Evolutionary conservation across 2,329 filamentous ascomycete species (phyloP), one percentile per base, ranked within the genome.

Genomic region (Penicillium janthinellum): DNA sequence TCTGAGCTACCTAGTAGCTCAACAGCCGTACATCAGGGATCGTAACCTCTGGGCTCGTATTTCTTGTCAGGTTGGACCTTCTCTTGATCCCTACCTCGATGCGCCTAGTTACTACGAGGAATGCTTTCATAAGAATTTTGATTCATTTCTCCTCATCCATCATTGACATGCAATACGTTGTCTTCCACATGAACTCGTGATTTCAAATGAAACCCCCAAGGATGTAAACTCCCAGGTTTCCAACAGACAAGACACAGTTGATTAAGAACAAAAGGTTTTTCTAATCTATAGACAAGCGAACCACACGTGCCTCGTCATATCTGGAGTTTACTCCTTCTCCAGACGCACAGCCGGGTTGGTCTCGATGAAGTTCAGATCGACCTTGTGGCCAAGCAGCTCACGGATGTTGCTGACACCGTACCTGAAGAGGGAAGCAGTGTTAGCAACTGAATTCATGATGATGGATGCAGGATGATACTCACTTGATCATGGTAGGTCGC

Each of bases 401-500:
- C 93, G 87, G 70, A 97, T 97, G 78, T 97, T 97, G 71, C 86
- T 91, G 62, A 92, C 91, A 70, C 84, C 87, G 75, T 90, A 86
- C 70, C 82, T 84, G 54, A 7, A 38, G 57, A 8, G 31, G 31
- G 31, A 31, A 31, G 31, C 31, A 41, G 44, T 20, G 41, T 64
- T 58, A 63, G 56, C n/a, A 41, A 41, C 39, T 52, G 37, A 42
- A 12, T 15, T 34, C 17, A 41, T 35, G 1, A 15, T 11, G 2
- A 38, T 17, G 4, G 5, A 39, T 28, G 57, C 20, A 54, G 41
- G 25, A 37, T 25, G 77, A 70, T 4, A 80, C 84, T 76, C 82
- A 96, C 84, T 96, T 95, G 81, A 97, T 96, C 95, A 98, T 99
- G 11, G 95, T 98, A 59, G 95, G 95, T 70, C 95, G 82, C 83